Evolutionary conservation across 2,329 filamentous ascomycete genomes (phyloP).

Genomic region (Hypoxylon sp.): DNA sequence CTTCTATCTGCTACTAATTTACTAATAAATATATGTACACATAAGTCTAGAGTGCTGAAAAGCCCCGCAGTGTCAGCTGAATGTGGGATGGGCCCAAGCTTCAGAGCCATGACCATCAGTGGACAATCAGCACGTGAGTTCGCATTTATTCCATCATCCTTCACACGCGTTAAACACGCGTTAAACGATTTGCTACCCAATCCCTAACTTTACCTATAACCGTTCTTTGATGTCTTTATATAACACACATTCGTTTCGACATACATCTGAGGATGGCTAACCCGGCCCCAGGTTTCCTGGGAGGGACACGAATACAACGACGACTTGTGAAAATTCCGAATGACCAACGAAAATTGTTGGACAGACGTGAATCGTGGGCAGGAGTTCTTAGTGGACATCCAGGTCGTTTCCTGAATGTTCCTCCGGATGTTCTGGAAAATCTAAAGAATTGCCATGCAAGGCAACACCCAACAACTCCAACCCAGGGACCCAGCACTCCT

Average conservation of each 20-base stretch:
- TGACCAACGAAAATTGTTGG: constrained; percentile 60
- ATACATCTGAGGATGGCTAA: no score
- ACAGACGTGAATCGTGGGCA: constrained; percentile 52
- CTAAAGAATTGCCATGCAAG: constrained; percentile 37
- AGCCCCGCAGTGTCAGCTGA: constrained; percentile 24
- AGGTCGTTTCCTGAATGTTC: constrained; percentile 46
- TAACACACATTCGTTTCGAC: no score
- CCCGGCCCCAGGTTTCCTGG: constrained; percentile 40
- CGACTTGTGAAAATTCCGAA: constrained; percentile 55
- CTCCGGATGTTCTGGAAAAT: constrained; percentile 44
- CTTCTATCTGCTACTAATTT: constrained; percentile 1
- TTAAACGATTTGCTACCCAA: constrained; percentile 7
- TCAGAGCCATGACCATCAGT: constrained; percentile 1
- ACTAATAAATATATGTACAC: constrained; percentile 2
- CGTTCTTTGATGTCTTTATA: no score
- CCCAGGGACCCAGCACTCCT: constrained; percentile 4
- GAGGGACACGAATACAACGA: constrained; percentile 49
- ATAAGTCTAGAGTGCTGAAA: no score
- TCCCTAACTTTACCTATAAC: no score
- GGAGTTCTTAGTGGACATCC: constrained; percentile 32
- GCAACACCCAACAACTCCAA: constrained; percentile 17
- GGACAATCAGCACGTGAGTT: constrained; percentile 38
- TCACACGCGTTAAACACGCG: constrained; percentile 29
- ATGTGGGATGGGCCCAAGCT: constrained; percentile 16
- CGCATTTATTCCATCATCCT: constrained; percentile 30